phyloP scores from a whole-genome alignment of 164 flowering plant genomes.

The Nymphaea colorata region DNA sequence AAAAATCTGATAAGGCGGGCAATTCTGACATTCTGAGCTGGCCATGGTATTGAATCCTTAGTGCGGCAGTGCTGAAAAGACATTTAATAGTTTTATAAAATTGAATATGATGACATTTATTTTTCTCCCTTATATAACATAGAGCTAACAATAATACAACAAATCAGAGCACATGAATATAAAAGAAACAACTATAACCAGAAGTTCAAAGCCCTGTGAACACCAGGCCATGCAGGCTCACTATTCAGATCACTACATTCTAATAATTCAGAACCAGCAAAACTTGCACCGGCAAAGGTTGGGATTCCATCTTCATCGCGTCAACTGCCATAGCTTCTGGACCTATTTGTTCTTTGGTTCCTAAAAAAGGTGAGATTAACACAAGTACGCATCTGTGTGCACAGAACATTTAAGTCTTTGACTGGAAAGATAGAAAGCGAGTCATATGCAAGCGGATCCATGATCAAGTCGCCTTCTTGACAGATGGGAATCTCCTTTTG shows the following conservation, averaged over 20 bases:
- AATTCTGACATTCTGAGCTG: too few species aligned
- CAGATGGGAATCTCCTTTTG: slow-evolving; percentile 89
- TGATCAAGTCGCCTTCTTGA: slow-evolving; percentile 80
- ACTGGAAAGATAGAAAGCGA: background rate
- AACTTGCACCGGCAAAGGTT: slow-evolving; percentile 93
- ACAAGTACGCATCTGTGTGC: too few species aligned
- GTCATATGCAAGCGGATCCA: slow-evolving; percentile 54
- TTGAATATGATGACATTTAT: too few species aligned
- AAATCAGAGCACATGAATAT: too few species aligned
- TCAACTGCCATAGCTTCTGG: slow-evolving; percentile 89
- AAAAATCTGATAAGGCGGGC: too few species aligned
- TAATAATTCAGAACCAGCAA: slow-evolving; percentile 60
- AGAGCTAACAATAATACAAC: too few species aligned
- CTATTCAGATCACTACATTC: slow-evolving; percentile 61
- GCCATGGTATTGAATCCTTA: too few species aligned
- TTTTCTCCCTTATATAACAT: too few species aligned
- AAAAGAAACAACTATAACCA: background rate
- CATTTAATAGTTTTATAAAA: too few species aligned
- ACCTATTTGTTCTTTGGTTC: slow-evolving; percentile 74
- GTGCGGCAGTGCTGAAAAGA: too few species aligned
- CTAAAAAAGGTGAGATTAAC: slow-evolving; percentile 26
- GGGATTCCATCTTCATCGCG: slow-evolving; percentile 94
- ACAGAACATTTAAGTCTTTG: background rate
- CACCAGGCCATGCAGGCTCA: slow-evolving; percentile 89
- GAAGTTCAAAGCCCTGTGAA: slow-evolving; percentile 66